Percentiles rank a stretch among this genome's conserved stretches.
These are phyloP conservation scores for Oemleria cerasiformis DNA, from an alignment of 306 rosid genomes.

Conservation along the genomic window DNA sequence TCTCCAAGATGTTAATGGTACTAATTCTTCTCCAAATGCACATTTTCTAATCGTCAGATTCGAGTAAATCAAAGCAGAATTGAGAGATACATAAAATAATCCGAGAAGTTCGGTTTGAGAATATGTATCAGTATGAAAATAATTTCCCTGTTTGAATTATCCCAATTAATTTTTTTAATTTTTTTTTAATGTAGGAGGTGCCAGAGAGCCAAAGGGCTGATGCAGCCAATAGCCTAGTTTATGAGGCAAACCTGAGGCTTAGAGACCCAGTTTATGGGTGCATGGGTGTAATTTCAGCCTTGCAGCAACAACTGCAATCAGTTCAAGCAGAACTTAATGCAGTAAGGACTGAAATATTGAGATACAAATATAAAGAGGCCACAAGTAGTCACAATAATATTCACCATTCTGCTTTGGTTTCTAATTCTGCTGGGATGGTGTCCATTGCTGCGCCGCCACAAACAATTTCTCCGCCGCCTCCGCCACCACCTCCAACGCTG, in stretches of 20 bases:
- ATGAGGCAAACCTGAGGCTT: conserved; percentile 78
- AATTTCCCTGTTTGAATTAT: no score
- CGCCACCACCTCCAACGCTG: conserved; percentile 24
- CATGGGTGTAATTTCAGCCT: conserved; percentile 82
- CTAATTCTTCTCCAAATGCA: neutral
- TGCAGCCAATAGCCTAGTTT: conserved; percentile 82
- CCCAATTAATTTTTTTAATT: neutral
- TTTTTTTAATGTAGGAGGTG: conserved; percentile 54
- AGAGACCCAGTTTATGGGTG: conserved; percentile 91
- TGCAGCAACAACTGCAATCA: conserved; percentile 75
- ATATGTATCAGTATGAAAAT: no score
- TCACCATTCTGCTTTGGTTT: conserved; percentile 30
- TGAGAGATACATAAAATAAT: no score
- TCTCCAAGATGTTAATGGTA: conserved; percentile 87
- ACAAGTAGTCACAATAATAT: conserved; percentile 12
- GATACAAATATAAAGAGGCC: conserved; percentile 62
- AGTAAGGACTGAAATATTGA: conserved; percentile 52
- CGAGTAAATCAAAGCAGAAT: no score
- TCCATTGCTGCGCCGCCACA: conserved; percentile 39
- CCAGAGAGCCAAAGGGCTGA: conserved; percentile 75
- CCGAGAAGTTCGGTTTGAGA: no score
- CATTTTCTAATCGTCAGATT: no score
- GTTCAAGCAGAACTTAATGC: conserved; percentile 58
- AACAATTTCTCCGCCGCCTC: conserved; percentile 33
- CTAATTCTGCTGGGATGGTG: conserved; percentile 34